A percentile compares a stretch with the other conserved stretches of the same genome.
phyloP scores from a whole-genome alignment of 495 filamentous ascomycete genomes.

The Bacidia gigantensis region DNA sequence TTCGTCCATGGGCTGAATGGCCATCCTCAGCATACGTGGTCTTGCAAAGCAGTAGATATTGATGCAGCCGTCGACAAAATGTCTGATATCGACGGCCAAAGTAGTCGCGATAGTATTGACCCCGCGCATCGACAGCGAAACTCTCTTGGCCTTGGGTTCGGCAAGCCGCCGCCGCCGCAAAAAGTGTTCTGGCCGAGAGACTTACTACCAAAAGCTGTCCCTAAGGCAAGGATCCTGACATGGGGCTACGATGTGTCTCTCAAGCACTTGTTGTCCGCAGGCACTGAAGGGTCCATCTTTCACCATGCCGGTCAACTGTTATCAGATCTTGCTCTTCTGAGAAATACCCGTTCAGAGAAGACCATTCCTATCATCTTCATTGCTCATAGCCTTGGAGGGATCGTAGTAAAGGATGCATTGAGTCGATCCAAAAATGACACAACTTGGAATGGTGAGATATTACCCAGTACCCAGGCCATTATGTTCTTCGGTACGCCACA shows the following conservation, averaged over 20 bases:
- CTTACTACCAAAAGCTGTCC: constrained; percentile 36
- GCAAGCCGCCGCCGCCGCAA: not conserved
- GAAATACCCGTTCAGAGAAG: constrained; percentile 11
- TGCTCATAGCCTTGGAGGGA: constrained; percentile 39
- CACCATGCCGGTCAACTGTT: constrained; percentile 71
- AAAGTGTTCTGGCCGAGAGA: constrained; percentile 56
- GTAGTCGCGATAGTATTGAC: not conserved
- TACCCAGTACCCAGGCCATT: constrained; percentile 52
- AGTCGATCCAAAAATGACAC: constrained; percentile 15
- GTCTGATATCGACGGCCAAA: too few species aligned
- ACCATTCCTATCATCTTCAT: constrained; percentile 31
- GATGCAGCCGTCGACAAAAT: too few species aligned
- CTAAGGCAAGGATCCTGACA: constrained; percentile 53
- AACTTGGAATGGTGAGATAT: constrained; percentile 15
- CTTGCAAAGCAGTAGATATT: constrained; percentile 28
- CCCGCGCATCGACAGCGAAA: not conserved
- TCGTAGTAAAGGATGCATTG: constrained; percentile 29
- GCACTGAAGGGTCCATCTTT: constrained; percentile 57
- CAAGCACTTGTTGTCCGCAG: constrained; percentile 41
- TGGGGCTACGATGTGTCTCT: constrained; percentile 81
- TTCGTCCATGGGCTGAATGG: constrained; percentile 79
- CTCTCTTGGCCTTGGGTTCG: too few species aligned
- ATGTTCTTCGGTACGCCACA: constrained; percentile 81
- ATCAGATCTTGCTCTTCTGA: constrained; percentile 36
- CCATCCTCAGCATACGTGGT: constrained; percentile 62